Evolutionary conservation across 2,329 filamentous ascomycete genomes (phyloP).

Genomic region (Calonectria hawksworthii): DNA sequence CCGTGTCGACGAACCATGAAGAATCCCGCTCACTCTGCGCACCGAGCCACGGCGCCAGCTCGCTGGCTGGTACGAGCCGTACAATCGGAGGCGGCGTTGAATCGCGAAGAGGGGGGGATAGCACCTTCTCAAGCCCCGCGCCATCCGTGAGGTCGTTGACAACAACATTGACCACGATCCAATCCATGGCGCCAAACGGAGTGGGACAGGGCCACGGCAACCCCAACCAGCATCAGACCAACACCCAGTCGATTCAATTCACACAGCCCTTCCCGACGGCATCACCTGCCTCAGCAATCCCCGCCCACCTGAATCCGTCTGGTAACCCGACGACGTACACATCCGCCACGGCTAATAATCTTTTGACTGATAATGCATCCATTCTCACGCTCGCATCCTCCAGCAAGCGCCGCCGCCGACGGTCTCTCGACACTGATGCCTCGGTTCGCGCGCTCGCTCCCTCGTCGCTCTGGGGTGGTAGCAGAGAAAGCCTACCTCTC

Average conservation of each 20-base stretch:
- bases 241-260: conserved; percentile 70
- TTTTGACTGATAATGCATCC: conserved; percentile 87
- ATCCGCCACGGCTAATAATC: conserved; percentile 84
- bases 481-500: conserved; percentile 82
- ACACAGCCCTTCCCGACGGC: conserved; percentile 75
- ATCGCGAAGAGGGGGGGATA: conserved; percentile 77
- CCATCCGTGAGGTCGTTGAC: conserved; percentile 85
- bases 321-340: conserved; percentile 79
- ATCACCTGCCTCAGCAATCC: conserved; percentile 79
- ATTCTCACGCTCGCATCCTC: conserved; percentile 88
- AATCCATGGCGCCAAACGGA: conserved; percentile 76
- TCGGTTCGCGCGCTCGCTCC: conserved; percentile 88
- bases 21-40: conserved; percentile 79
- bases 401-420: conserved; percentile 81
- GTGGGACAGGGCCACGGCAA: conserved; percentile 50
- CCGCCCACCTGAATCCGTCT: conserved; percentile 74
- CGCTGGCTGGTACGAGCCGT: conserved; percentile 79
- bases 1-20: conserved; percentile 86
- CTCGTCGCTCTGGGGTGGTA: conserved; percentile 85
- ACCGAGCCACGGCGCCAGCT: conserved; percentile 78
- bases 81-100: conserved; percentile 77
- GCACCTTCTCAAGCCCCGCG: conserved; percentile 86
- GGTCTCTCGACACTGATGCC: conserved; percentile 88
- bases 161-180: conserved; percentile 88
- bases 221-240: conserved; percentile 53